Evolutionary conservation across 2,329 filamentous ascomycete genomes (phyloP).

Genomic region (Emergomyces orientalis): DNA sequence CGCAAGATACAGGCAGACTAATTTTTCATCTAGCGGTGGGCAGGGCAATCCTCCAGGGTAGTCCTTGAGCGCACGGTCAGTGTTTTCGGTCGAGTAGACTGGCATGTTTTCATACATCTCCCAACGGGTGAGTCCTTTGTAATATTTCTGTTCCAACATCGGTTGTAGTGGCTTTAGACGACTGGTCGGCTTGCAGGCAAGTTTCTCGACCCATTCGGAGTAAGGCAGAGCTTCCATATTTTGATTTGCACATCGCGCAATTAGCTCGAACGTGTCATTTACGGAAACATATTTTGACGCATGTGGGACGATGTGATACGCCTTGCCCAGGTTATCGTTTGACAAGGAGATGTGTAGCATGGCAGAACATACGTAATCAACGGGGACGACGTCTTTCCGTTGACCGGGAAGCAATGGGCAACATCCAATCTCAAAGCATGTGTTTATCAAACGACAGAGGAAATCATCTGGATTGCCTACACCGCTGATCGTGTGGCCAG

Average conservation of each 20-base stretch:
- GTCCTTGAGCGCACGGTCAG: slow-evolving; percentile 4
- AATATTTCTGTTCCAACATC: slow-evolving; percentile 21
- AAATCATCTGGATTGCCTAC: slow-evolving; percentile 68
- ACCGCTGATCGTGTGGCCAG: slow-evolving; percentile 59
- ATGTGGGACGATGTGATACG: slow-evolving; percentile 19
- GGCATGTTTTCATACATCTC: slow-evolving; percentile 23
- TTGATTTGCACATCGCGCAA: neutral
- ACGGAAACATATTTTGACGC: slow-evolving; percentile 14
- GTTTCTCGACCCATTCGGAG: slow-evolving; percentile 14
- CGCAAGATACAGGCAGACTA: slow-evolving; percentile 2
- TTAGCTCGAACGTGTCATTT: slow-evolving; percentile 14
- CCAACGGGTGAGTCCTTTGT: slow-evolving; percentile 19
- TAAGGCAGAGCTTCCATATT: slow-evolving; percentile 12
- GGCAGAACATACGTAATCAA: slow-evolving; percentile 19
- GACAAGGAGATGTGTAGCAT: slow-evolving; percentile 20
- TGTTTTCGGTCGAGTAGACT: slow-evolving; percentile 17
- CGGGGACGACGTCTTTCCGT: slow-evolving; percentile 22
- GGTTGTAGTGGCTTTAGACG: slow-evolving; percentile 18
- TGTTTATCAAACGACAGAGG: slow-evolving; percentile 68
- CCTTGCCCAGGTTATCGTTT: slow-evolving; percentile 12
- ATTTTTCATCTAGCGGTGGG: slow-evolving; percentile 2
- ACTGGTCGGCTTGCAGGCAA: slow-evolving; percentile 8
- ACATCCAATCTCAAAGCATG: slow-evolving; percentile 60
- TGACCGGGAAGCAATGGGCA: slow-evolving; percentile 22
- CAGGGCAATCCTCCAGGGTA: slow-evolving; percentile 5